Evolutionary conservation across 768 basidiomycete genomes (phyloP), one percentile per base, ranked within the genome.

Genomic region (Suillus americanus): DNA sequence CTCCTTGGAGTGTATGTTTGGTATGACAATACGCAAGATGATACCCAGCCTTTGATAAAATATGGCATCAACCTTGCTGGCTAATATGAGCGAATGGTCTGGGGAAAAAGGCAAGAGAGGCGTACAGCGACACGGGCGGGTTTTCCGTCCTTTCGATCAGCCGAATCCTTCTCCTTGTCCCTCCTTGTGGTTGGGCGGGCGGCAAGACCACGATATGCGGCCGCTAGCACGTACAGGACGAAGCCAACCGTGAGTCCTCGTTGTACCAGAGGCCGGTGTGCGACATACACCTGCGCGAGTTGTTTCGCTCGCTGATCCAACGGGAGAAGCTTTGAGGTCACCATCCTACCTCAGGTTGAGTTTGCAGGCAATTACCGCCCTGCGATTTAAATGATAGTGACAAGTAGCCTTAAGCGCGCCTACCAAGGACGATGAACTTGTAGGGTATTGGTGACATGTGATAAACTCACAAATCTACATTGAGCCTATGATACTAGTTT

Each of bases 1-100:
- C 75, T 98, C 96, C 68, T 94, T 93, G 9, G 92, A 94, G 50
- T 86, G 86, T 62, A 94, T 75, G 50, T 89, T 83, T 4, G 96
- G 97, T 62, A 98, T 94, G 25, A 96, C 91, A 57, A 99, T 97
- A 23, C 87, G 83, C 43, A 97, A 80, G 59, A 99, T 89, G 37
- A 78, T 78, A 28, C 85, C 82, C 23, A 99, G 83, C 10, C 94
- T 86, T 66, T 88, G 83, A 71, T 95, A 96, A 79, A 99, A 99
- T 23, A 93, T 74, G 2, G 91, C 91, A 75, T 98, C 97, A n/a
- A 97, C 90, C 89, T 95, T 70, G 56, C 16, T 45, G 1, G 12
- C 16, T 53, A n/a, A 33, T 35, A 53, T 56, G 56, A 62, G 20
- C n/a, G 4, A 13, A 20, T 13, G 46, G 45, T 28, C 50, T 5